Conservation (phyloP, 176 grass and related monocot species). For the Rhynchospora pubera region DNA sequence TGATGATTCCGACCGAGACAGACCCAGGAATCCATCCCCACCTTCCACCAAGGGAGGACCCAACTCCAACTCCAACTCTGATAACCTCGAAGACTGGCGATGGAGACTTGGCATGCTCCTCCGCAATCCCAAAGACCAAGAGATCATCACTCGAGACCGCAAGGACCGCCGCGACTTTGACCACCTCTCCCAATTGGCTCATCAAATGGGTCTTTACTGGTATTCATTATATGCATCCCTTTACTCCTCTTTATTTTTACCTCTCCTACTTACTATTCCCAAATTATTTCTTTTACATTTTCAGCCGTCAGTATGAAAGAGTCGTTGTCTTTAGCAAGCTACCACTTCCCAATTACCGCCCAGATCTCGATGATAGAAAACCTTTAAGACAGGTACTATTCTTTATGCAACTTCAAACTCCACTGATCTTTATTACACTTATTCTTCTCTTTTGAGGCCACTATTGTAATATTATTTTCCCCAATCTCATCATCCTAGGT, state of each 20-base stretch:
- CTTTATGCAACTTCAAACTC: background rate
- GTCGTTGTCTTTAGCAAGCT: slow-evolving; percentile 86
- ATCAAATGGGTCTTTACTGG: slow-evolving; percentile 79
- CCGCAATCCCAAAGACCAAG: slow-evolving; percentile 71
- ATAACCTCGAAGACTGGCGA: slow-evolving; percentile 98
- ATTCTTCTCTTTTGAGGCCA: too few species aligned
- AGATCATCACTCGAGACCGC: slow-evolving; percentile 78
- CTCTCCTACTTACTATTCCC: too few species aligned
- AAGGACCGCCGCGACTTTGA: slow-evolving; percentile 95
- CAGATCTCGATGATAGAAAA: slow-evolving; percentile 98
- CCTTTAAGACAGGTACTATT: slow-evolving; percentile 81
- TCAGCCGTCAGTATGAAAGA: slow-evolving; percentile 80
- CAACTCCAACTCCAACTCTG: too few species aligned
- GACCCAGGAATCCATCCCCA: slow-evolving; percentile 37
- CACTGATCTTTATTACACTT: too few species aligned
- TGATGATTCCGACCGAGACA: slow-evolving; percentile 77
- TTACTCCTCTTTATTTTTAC: too few species aligned
- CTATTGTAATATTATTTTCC: background rate
- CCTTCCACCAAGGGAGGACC: slow-evolving; percentile 49
- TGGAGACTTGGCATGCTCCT: slow-evolving; percentile 89
- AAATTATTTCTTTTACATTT: slow-evolving; percentile 23
- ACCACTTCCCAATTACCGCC: slow-evolving; percentile 90
- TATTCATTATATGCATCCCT: too few species aligned
- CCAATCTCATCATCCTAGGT: slow-evolving; percentile 43
- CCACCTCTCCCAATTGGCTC: slow-evolving; percentile 67